These are phyloP conservation scores for Paxillus rubicundulus DNA, from an alignment of 768 basidiomycete genomes.

Conservation along the genomic window DNA sequence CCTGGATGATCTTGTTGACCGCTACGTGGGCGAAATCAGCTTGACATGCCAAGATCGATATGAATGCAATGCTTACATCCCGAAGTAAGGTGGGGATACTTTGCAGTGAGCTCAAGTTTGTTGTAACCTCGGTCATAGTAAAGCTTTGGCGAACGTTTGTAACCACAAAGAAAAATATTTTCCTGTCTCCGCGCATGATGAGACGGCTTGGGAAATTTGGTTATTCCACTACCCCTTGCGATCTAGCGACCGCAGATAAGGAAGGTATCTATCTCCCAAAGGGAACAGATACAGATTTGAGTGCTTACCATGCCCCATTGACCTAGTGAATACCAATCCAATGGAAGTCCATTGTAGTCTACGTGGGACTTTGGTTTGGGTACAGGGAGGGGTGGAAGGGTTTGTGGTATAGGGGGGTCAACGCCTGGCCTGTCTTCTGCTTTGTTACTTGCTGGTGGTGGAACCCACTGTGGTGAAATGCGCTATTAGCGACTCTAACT, in stretches of 20 bases:
- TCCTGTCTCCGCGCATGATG: slow-evolving; percentile 23
- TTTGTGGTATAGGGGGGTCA: background rate
- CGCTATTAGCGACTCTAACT: slow-evolving; percentile 1
- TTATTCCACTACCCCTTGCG: slow-evolving; percentile 7
- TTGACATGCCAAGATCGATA: background rate
- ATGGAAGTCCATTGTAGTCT: slow-evolving; percentile 19
- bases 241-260: slow-evolving; percentile 11
- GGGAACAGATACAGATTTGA: background rate
- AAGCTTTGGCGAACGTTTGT: slow-evolving; percentile 21
- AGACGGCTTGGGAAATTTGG: slow-evolving; percentile 23
- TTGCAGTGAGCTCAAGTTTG: slow-evolving; percentile 26
- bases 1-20: slow-evolving; percentile 53
- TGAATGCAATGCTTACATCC: slow-evolving; percentile 30
- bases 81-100: slow-evolving; percentile 45
- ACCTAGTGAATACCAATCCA: slow-evolving; percentile 12
- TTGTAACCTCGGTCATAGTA: slow-evolving; percentile 22
- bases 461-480: slow-evolving; percentile 21
- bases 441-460: slow-evolving; percentile 25
- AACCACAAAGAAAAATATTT: slow-evolving; percentile 7
- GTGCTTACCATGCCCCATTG: slow-evolving; percentile 24
- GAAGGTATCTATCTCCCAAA: background rate
- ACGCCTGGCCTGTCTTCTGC: slow-evolving; percentile 25
- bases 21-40: slow-evolving; percentile 32
- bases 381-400: slow-evolving; percentile 6
- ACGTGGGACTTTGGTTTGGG: slow-evolving; percentile 17